Conservation (phyloP, 1,284 basidiomycete species). For the Ganoderma resinaceum region DNA sequence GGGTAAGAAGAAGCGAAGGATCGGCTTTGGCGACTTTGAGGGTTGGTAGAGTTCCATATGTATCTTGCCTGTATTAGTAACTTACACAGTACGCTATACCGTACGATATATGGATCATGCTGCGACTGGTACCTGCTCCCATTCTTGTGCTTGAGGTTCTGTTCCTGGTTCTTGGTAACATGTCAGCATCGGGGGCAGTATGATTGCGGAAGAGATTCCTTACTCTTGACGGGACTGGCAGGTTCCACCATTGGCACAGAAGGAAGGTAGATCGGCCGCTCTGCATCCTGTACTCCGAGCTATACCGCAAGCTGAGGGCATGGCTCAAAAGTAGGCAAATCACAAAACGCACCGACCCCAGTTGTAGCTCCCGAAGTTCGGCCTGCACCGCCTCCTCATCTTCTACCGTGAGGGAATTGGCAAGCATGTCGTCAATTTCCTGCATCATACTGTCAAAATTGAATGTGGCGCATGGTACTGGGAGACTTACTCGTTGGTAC, state of each 20-base stretch:
- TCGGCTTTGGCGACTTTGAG: conserved; percentile 84
- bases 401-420: conserved; percentile 82
- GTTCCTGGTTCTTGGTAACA: conserved; percentile 5
- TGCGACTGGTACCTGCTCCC: conserved; percentile 52
- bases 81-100: conserved; percentile 28
- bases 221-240: conserved; percentile 37
- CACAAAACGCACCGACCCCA: conserved; percentile 55
- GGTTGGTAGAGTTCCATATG: conserved; percentile 55
- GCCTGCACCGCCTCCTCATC: conserved; percentile 94
- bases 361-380: conserved; percentile 78
- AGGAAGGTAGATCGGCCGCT: conserved; percentile 45
- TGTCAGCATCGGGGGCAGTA: neutral
- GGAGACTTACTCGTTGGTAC: conserved; percentile 80
- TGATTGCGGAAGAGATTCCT: conserved; percentile 7
- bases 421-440: conserved; percentile 93
- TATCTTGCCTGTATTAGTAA: conserved; percentile 25
- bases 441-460: conserved; percentile 8
- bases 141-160: conserved; percentile 27
- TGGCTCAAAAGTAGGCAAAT: neutral
- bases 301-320: conserved; percentile 9
- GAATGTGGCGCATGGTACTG: neutral
- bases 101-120: conserved; percentile 23
- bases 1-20: conserved; percentile 72
- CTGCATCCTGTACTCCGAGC: conserved; percentile 31
- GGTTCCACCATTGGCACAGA: conserved; percentile 58